phyloP scores from a whole-genome alignment of 139 green algal species.

The Micractinium conductrix region DNA sequence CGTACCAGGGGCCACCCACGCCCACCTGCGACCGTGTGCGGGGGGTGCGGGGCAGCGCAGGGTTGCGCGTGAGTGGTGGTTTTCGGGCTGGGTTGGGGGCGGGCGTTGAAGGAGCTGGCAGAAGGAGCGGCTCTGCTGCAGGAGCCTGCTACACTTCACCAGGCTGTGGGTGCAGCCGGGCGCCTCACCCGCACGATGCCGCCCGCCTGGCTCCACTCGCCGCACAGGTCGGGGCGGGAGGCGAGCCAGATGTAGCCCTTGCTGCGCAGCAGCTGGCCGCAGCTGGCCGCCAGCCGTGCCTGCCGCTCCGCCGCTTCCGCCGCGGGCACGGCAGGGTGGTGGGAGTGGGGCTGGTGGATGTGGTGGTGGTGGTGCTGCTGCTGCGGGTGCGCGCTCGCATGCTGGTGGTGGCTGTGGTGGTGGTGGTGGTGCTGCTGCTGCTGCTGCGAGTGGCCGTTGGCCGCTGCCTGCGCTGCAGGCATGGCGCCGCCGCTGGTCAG shows the following conservation, averaged over 20 bases:
- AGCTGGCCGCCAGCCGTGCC: conserved; percentile 11
- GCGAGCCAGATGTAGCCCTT: conserved; percentile 86
- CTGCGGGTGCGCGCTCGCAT: neutral
- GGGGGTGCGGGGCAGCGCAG: too few species aligned
- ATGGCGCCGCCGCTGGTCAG: neutral
- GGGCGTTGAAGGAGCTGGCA: too few species aligned
- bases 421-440: neutral
- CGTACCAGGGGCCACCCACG: conserved; percentile 76
- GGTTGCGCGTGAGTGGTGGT: too few species aligned
- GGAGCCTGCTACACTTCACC: too few species aligned
- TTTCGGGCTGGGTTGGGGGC: too few species aligned
- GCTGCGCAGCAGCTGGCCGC: conserved; percentile 66
- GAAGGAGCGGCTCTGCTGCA: too few species aligned
- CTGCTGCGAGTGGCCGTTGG: neutral
- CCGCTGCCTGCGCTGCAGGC: neutral
- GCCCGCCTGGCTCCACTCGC: conserved; percentile 74
- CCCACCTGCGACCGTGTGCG: too few species aligned
- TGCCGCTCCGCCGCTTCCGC: conserved; percentile 1
- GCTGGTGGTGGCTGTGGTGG: neutral
- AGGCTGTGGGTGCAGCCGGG: too few species aligned
- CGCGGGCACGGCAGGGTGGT: neutral
- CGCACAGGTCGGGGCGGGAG: conserved; percentile 56
- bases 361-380: conserved; percentile 2
- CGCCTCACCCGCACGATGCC: conserved; percentile 61
- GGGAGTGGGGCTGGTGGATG: neutral